A percentile compares a stretch with the other conserved stretches of the same genome.
Evolutionary conservation across 2,329 filamentous ascomycete genomes (phyloP).

Genomic region (Epichloe aotearoae): DNA sequence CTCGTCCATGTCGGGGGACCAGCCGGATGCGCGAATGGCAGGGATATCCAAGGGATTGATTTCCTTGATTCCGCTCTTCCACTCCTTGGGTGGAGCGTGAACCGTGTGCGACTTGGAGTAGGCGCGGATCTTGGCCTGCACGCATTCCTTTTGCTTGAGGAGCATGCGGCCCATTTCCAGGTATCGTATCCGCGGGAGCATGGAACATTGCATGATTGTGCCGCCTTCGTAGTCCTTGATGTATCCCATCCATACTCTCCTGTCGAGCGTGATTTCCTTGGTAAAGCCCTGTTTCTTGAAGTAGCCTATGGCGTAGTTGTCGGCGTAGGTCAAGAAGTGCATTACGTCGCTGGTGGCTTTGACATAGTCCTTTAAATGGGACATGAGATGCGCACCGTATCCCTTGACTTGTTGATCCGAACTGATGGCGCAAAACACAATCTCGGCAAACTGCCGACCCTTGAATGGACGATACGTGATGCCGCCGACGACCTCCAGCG

Average conservation of each 20-base stretch:
- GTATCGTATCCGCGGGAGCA: constrained; percentile 91
- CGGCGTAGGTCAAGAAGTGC: constrained; percentile 97
- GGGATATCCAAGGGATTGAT: constrained; percentile 81
- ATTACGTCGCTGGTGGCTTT: constrained; percentile 93
- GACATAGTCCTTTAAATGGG: constrained; percentile 94
- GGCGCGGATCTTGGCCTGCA: constrained; percentile 86
- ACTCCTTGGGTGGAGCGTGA: constrained; percentile 73
- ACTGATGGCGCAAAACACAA: constrained; percentile 95
- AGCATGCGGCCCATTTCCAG: constrained; percentile 88
- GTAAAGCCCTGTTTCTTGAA: constrained; percentile 99
- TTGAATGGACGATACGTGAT: constrained; percentile 96
- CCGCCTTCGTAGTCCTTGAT: constrained; percentile 99
- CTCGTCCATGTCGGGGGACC: constrained; percentile 95
- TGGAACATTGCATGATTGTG: constrained; percentile 98
- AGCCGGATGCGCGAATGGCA: constrained; percentile 83
- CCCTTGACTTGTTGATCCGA: constrained; percentile 98
- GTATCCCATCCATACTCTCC: constrained; percentile 94
- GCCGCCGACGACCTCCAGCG: constrained; percentile 86
- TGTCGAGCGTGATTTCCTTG: constrained; percentile 90
- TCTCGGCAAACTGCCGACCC: constrained; percentile 85
- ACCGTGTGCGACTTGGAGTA: constrained; percentile 81
- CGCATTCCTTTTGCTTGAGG: constrained; percentile 90
- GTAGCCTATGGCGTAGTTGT: constrained; percentile 97
- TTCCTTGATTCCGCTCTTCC: constrained; percentile 58
- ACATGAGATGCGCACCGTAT: constrained; percentile 96